Evolutionary conservation across 192 early-diverging fungal species (phyloP), one percentile per base, ranked within the genome.

Genomic region (Coemansia sp.): DNA sequence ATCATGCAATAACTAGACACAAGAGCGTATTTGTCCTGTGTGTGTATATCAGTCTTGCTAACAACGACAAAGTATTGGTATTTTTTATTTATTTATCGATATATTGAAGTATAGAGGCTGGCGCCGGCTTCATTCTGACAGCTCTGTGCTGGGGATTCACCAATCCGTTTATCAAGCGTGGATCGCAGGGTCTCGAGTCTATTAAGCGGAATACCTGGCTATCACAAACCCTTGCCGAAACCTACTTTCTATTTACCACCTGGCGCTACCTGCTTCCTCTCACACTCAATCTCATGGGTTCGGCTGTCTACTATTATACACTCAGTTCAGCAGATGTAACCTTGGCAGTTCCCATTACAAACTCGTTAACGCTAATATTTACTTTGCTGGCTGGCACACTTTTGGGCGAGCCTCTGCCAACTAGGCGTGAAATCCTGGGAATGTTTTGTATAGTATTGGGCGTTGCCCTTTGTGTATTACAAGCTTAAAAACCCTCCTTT

Each of bases 101-200:
- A n/a, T n/a, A n/a, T n/a, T n/a, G n/a, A n/a, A n/a, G n/a, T n/a
- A n/a, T 76, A 71, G 66, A 79, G 34, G 69, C 48, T 9, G 53
- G 65, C 47, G 38, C 72, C 7, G 78, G 78, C 0, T 79, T 79
- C 57, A 48, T 79, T 18, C 53, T 78, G 64, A 90, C 92, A 11
- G 89, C 91, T 1, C 50, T 93, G 13, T 95, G 89, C 58, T 98
- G 95, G 95, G 95, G 95, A 13, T 86, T 86, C 48, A 96, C 95
- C 6, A 98, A 98, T 57, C 94, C 94, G 2, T 93, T 98, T 58
- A 92, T 98, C 55, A 95, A 94, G 69, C 71, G 76, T 18, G 95
- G 92, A 10, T 89, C 84, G 42, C 55, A 54, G 24, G 95, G 91
- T 9, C 65, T 98, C n/a, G 89, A 93, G 33, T 44, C 60, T 8